Conservation (phyloP, 176 grass and related monocot species). For the Avena atlantica region DNA sequence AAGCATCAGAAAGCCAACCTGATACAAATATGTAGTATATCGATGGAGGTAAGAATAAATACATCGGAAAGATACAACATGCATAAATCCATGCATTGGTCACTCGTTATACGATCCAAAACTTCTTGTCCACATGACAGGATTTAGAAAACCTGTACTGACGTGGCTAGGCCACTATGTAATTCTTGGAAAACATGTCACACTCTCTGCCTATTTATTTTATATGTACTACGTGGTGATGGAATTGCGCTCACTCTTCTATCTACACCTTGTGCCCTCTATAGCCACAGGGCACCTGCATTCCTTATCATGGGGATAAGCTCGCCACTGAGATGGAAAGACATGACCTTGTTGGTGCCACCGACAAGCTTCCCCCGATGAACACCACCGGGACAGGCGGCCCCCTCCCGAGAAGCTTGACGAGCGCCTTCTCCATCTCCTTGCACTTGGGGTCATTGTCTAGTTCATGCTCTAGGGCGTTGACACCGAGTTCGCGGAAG, state of each 20-base stretch:
- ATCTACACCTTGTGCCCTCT: background rate
- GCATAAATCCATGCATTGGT: background rate
- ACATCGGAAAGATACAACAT: too few relatives aligned
- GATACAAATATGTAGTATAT: background rate
- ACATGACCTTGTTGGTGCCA: conserved; percentile 63
- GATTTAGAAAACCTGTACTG: conserved; percentile 18
- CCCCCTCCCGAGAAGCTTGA: conserved; percentile 44
- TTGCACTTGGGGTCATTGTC: conserved; percentile 54
- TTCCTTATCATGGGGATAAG: conserved; percentile 58
- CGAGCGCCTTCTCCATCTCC: conserved; percentile 71
- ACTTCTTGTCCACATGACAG: background rate
- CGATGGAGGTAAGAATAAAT: too few relatives aligned
- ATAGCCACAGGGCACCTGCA: conserved; percentile 71
- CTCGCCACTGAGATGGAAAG: conserved; percentile 61
- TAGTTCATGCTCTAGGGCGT: conserved; percentile 58
- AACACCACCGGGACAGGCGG: conserved; percentile 59
- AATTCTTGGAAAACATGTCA: background rate
- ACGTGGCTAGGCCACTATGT: background rate
- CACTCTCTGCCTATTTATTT: background rate
- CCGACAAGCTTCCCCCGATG: conserved; percentile 62
- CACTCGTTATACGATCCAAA: background rate
- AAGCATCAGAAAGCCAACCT: too few relatives aligned
- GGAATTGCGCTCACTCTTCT: too few relatives aligned
- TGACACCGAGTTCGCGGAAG: conserved; percentile 64
- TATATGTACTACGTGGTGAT: background rate